Evolutionary conservation across 1,284 basidiomycete species (phyloP).

Genomic region (Boletellus dicymbophilus): DNA sequence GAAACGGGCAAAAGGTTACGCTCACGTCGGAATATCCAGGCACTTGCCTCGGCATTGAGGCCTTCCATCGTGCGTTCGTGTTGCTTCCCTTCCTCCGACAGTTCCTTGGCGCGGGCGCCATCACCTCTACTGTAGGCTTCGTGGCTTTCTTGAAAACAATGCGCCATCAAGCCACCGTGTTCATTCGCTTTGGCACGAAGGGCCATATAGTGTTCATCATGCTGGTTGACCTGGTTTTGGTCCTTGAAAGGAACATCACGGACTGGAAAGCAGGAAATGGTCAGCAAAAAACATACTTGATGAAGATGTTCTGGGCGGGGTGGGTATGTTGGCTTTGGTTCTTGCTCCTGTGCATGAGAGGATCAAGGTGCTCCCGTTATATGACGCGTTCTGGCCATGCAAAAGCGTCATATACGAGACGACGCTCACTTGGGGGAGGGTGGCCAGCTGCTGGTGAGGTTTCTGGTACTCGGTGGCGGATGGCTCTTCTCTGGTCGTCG

Average conservation of each 20-base stretch:
- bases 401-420: background rate
- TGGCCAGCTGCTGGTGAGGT: slow-evolving; percentile 5
- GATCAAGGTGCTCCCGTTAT: slow-evolving; percentile 6
- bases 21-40: slow-evolving; percentile 87
- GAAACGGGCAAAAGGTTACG: background rate
- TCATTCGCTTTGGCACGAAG: slow-evolving; percentile 75
- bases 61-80: slow-evolving; percentile 82
- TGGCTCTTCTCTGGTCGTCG: slow-evolving; percentile 15
- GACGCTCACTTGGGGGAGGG: slow-evolving; percentile 16
- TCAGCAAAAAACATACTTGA: slow-evolving; percentile 13
- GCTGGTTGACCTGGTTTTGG: slow-evolving; percentile 65
- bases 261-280: background rate
- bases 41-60: slow-evolving; percentile 83
- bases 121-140: slow-evolving; percentile 72
- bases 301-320: slow-evolving; percentile 11
- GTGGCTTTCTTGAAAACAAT: slow-evolving; percentile 65
- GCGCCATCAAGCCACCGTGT: slow-evolving; percentile 76
- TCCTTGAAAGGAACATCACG: slow-evolving; percentile 41
- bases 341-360: slow-evolving; percentile 15
- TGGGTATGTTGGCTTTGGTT: slow-evolving; percentile 14
- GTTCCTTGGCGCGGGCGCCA: slow-evolving; percentile 79
- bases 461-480: slow-evolving; percentile 8
- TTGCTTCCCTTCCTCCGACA: slow-evolving; percentile 82
- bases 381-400: slow-evolving; percentile 1
- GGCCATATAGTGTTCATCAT: slow-evolving; percentile 66